phyloP scores from a whole-genome alignment of 176 grass and related monocot species.

The Oropetium thomaeum region DNA sequence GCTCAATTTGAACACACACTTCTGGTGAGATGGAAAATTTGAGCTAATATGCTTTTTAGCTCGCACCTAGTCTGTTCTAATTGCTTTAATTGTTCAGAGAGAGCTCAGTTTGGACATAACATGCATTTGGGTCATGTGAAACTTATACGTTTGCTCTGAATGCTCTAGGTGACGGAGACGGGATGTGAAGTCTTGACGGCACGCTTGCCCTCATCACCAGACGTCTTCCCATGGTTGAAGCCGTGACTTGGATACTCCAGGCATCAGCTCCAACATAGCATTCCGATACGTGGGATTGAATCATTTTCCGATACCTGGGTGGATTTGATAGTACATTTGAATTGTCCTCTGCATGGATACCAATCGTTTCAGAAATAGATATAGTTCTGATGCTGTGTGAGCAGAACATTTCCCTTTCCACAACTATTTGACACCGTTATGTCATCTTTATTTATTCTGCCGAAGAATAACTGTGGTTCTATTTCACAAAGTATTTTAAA shows the following conservation, averaged over 20 bases:
- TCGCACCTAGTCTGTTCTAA: not conserved
- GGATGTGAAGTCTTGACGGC: conserved; percentile 90
- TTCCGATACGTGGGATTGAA: not conserved
- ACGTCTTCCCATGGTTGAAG: conserved; percentile 88
- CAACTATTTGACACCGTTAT: too few relatives aligned
- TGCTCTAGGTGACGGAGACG: conserved; percentile 75
- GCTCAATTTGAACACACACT: conserved; percentile 98
- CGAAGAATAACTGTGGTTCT: too few relatives aligned
- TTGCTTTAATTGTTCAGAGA: not conserved
- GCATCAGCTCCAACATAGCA: not conserved
- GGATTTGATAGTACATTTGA: not conserved
- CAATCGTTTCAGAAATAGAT: not conserved
- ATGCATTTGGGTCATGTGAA: too few relatives aligned
- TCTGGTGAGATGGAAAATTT: conserved; percentile 60
- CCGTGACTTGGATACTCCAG: conserved; percentile 22
- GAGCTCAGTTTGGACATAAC: too few relatives aligned
- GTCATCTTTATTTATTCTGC: too few relatives aligned
- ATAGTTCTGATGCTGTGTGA: not conserved
- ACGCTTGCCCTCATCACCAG: conserved; percentile 68
- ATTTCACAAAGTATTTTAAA: too few relatives aligned
- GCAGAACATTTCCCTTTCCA: not conserved
- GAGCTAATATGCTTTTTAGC: too few relatives aligned
- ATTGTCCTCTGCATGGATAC: not conserved
- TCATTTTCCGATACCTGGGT: not conserved
- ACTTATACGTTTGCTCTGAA: conserved; percentile 9